Percentiles rank a stretch among this genome's conserved stretches.
Conservation (phyloP, 805 yeast species). For the Yamadazyma takamatsuzukensis region DNA sequence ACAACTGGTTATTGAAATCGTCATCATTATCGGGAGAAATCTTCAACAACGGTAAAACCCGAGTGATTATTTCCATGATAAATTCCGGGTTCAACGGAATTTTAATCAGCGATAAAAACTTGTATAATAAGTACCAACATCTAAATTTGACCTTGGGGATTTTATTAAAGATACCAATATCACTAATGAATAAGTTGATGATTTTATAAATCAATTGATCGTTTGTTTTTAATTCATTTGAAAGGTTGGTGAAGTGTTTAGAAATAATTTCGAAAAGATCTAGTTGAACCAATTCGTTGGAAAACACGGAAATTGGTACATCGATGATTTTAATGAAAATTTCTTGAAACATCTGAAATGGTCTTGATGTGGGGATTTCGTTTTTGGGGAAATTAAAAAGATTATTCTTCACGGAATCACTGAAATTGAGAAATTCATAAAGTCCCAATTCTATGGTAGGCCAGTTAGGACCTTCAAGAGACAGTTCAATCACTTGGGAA, state of each 20-base stretch:
- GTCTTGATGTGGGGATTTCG: conserved; percentile 62
- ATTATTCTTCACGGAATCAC: conserved; percentile 77
- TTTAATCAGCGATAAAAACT: conserved; percentile 75
- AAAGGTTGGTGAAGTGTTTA: conserved; percentile 67
- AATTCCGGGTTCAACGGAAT: conserved; percentile 45
- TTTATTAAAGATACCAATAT: conserved; percentile 75
- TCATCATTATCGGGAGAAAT: conserved; percentile 60
- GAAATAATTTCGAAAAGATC: conserved; percentile 81
- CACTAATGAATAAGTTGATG: conserved; percentile 74
- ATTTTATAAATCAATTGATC: conserved; percentile 50
- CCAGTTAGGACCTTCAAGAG: conserved; percentile 51
- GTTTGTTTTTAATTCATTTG: conserved; percentile 21
- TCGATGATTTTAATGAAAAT: conserved; percentile 55
- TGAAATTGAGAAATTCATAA: conserved; percentile 71
- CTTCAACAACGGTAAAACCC: conserved; percentile 47
- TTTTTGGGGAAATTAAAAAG: conserved; percentile 66
- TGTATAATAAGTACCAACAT: conserved; percentile 85
- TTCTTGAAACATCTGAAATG: conserved; percentile 58
- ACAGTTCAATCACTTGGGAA: conserved; percentile 55
- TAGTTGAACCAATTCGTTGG: conserved; percentile 80
- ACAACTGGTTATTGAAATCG: conserved; percentile 74
- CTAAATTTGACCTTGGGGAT: conserved; percentile 73
- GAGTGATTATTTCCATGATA: conserved; percentile 55
- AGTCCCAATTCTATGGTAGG: conserved; percentile 81
- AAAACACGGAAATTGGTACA: conserved; percentile 42